A percentile compares a stretch with the other conserved stretches of the same genome.
These are phyloP conservation scores for Selaginella moellendorffii DNA, from an alignment of 75 land plant genomes.

Conservation along the genomic window DNA sequence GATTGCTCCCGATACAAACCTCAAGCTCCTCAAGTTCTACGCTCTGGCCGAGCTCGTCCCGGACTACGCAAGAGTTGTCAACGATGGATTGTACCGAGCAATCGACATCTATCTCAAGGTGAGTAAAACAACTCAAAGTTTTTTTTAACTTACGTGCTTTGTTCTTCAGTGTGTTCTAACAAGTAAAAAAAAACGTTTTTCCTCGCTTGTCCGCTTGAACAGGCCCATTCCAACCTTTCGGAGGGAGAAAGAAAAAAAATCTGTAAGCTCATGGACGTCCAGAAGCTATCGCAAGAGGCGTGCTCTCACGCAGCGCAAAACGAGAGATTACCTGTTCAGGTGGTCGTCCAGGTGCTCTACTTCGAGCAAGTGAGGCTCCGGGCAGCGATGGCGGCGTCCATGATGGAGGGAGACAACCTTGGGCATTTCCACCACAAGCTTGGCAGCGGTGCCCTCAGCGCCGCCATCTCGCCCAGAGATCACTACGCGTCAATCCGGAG, in stretches of 20 bases:
- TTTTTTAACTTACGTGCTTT: not conserved
- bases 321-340: slow-evolving; percentile 77
- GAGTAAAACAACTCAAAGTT: slow-evolving; percentile 2
- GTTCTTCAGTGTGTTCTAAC: not conserved
- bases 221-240: slow-evolving; percentile 82
- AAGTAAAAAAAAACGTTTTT: not conserved
- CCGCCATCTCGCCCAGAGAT: slow-evolving; percentile 70
- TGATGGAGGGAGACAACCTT: slow-evolving; percentile 3
- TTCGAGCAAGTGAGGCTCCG: slow-evolving; percentile 81
- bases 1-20: slow-evolving; percentile 60
- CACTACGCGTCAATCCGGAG: slow-evolving; percentile 84
- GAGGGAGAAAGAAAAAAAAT: slow-evolving; percentile 67
- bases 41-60: slow-evolving; percentile 69
- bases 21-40: slow-evolving; percentile 56
- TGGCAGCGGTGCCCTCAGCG: slow-evolving; percentile 56
- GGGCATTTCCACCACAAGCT: slow-evolving; percentile 38
- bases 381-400: slow-evolving; percentile 45
- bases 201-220: not conserved
- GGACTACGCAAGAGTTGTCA: slow-evolving; percentile 53
- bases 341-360: slow-evolving; percentile 93
- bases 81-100: slow-evolving; percentile 84
- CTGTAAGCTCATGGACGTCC: slow-evolving; percentile 32
- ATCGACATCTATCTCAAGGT: slow-evolving; percentile 94
- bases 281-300: slow-evolving; percentile 10
- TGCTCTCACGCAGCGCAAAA: slow-evolving; percentile 76